Base-by-base conservation (phyloP, 2,329 filamentous ascomycete species). In the Trichoderma afroharzianum region DNA sequence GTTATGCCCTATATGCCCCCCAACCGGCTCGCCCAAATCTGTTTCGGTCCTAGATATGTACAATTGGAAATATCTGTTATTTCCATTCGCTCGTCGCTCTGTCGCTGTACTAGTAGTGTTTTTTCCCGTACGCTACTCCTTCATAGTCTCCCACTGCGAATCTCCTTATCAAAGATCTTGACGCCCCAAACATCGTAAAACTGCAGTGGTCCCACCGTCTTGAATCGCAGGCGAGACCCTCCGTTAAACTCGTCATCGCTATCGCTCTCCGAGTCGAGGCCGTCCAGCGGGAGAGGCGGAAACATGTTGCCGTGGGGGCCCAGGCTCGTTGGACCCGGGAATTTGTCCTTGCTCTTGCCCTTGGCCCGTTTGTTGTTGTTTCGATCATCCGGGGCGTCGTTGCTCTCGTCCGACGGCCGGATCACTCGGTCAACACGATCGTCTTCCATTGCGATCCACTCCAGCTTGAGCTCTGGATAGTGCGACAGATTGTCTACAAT, bases 141-240 rank as follows among this genome's bases (percentile, higher is more conserved):
- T 77, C 68, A 81, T 15, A 81, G 70, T 61, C 77, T 75, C 24
- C 80, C 80, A 55, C 73, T 78, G 36, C 85, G 81, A 63, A 90
- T 79, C 76, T 89, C 87, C 78, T 88, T 89, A 75, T 87, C 83
- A 74, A 90, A 90, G 63, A 90, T 89, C 73, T 82, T 83, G 43
- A 89, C 82, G 0, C 83, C 87, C 81, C 81, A 82, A 11, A 81
- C 81, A 39, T 82, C 81, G 62, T 82, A 81, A 72, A 82, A 82
- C 53, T 79, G 81, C 50, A 82, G 70, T 18, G 80, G 80, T 3
- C 80, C 80, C 47, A 81, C 75, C 1, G 80, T 81, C 76, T 78
- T 81, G 68, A 80, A 80, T 18, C 80, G 77, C 63, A 82, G 78
- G 50, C 79, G 76, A 57, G 76, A 78, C 30, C 78, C 80, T 57